Evolutionary conservation across 1,284 basidiomycete species (phyloP), one percentile per base, ranked within the genome.

Genomic region (Fomes fomentarius): DNA sequence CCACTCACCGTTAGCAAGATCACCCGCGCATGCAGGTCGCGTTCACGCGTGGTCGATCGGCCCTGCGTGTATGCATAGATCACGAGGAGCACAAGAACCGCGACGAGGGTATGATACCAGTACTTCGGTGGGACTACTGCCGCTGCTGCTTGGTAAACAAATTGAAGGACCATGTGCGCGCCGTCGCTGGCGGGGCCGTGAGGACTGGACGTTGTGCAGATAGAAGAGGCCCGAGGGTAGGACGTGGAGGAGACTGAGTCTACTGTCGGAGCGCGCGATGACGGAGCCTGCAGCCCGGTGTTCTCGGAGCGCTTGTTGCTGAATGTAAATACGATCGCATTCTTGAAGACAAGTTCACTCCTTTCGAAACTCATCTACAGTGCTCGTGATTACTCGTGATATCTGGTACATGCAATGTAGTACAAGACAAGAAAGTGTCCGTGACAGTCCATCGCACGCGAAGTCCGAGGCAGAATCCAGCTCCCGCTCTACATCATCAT

Each of bases 1-100:
- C 6, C 5, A 47, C 59, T 58, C 63, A 87, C 89, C 34, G 89
- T 91, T 9, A 92, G 68, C 4, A 92, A 68, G n/a, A 92, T 74
- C 1, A 80, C 78, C 7, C 88, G 75, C 0, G 80, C 83, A 74
- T 91, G 88, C 42, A 92, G 73, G 64, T 89, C 84, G 35, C 89
- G 76, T 60, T 92, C 89, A 34, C 89, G 74, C 47, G 70, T 82
- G 1, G 89, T 91, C 31, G 72, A 76, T 3, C 84, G 77, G 15
- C 90, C 90, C 71, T 89, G 87, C 3, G 82, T 74, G 67, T 87
- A 82, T 10, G 82, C 75, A 43, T 78, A 78, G 22, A 84, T 67
- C 17, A 81, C 75, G 34, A 81, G 67, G 41, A 83, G 56, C 8
- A 69, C 66, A 7, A 81, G 52, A 5, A 82, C 49, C 4, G 68